These are phyloP conservation scores for Calocybe gangraenosa DNA, from an alignment of 768 basidiomycete genomes.

Conservation along the genomic window DNA sequence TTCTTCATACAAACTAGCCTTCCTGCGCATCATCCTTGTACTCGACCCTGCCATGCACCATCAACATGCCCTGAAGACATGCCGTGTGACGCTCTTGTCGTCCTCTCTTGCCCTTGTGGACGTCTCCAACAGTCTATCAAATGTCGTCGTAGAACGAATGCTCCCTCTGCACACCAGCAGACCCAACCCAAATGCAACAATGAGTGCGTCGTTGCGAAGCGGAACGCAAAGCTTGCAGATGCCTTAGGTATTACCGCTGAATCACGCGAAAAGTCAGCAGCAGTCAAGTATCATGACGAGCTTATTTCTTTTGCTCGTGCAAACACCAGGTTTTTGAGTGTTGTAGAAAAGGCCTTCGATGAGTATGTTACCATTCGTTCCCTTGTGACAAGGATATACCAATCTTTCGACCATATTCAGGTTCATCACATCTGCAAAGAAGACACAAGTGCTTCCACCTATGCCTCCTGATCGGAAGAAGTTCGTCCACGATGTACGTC, in stretches of 20 bases:
- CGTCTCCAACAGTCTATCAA: conserved; percentile 68
- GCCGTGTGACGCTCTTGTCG: conserved; percentile 67
- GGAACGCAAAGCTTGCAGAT: conserved; percentile 86
- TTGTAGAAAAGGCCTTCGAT: conserved; percentile 79
- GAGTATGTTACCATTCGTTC: conserved; percentile 53
- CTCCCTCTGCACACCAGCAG: conserved; percentile 37
- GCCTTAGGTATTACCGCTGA: conserved; percentile 81
- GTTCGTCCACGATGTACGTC: conserved; percentile 73
- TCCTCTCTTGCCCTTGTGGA: conserved; percentile 78
- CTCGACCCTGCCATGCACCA: conserved; percentile 82
- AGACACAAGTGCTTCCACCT: conserved; percentile 68
- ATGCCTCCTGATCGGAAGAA: conserved; percentile 79
- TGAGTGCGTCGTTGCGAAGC: conserved; percentile 80
- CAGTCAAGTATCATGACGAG: conserved; percentile 58
- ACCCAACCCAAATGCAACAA: conserved; percentile 62
- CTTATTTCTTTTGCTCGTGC: conserved; percentile 55
- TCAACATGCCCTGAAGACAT: conserved; percentile 75
- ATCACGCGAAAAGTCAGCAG: conserved; percentile 31
- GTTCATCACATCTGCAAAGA: conserved; percentile 67
- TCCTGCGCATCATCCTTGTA: conserved; percentile 73
- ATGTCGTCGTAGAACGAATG: conserved; percentile 60
- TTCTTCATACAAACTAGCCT: conserved; percentile 44
- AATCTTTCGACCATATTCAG: conserved; percentile 30
- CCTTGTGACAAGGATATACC: conserved; percentile 11
- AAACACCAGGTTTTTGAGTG: conserved; percentile 60